These are phyloP conservation scores for Coffea humblotiana DNA, from an alignment of 305 asterid species.

Conservation along the genomic window DNA sequence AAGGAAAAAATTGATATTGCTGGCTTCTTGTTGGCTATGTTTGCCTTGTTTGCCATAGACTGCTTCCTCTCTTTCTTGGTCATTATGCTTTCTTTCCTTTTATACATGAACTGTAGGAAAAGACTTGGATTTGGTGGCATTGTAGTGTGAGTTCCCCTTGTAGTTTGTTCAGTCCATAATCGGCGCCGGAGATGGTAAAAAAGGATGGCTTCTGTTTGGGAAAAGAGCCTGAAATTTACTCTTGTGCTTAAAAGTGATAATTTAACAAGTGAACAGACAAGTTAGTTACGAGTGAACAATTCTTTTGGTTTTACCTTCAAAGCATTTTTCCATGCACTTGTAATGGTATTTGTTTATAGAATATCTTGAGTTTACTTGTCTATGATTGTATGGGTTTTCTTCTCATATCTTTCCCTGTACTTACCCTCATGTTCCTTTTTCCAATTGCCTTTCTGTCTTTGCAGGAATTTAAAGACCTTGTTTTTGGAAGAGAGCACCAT, in stretches of 20 bases:
- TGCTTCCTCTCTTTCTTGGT: neutral
- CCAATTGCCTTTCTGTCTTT: neutral
- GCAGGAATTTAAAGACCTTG: conserved; percentile 69
- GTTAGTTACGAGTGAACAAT: neutral
- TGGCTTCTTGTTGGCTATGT: neutral
- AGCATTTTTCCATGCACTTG: neutral
- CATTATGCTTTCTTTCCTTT: neutral
- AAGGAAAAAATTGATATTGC: neutral
- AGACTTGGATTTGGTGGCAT: neutral
- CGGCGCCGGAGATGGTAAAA: neutral
- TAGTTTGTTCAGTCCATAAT: neutral
- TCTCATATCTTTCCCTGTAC: too few species aligned
- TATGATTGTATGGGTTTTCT: neutral
- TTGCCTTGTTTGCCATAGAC: neutral
- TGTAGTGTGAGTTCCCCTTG: neutral
- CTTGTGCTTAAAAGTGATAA: neutral
- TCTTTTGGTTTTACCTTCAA: neutral
- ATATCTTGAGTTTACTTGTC: neutral
- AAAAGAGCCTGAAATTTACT: neutral
- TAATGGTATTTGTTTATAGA: neutral
- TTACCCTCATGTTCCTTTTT: neutral
- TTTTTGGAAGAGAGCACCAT: conserved; percentile 78
- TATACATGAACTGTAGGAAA: neutral
- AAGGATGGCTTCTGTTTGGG: neutral
- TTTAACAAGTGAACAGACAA: neutral